Base-by-base conservation (phyloP, 129 eudicot genomes). In the Flaveria trinervia region DNA sequence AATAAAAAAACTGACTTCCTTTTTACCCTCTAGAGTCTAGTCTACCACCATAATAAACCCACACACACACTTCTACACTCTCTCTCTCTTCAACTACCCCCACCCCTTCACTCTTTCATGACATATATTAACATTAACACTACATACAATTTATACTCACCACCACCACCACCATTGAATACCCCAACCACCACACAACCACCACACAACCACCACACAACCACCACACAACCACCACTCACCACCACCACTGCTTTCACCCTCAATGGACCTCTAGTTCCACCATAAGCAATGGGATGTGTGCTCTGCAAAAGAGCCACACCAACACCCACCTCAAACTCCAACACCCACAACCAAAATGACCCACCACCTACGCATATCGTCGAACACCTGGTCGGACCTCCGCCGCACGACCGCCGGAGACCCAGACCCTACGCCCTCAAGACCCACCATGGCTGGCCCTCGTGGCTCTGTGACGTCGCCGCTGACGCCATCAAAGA, bases 381-480 rank as follows among this genome's bases (percentile, higher is more conserved):
- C 71, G 82, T 55, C 74, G 71, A 77, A 61, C 73, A 49, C 46
- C 49, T 41, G 18, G 68, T 62, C 26, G 78, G 78, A 43, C 33
- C 48, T 44, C 81, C 81, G 75, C 72, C 44, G 45, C 33, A 80
- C 73, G 84, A 84, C 8, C 81, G 59, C 11, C 75, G 66, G 4
- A 44, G 74, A 20, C 73, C 55, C 68, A 46, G 39, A 61, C 86
- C 83, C 68, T 87, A 71, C 43, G 28, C 73, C 8, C 46, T 87
- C 59, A 83, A 75, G 7, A 85, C 80, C 8, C 7, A 26, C 22
- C 88, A 83, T 46, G 93, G 85, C 7, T 89, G 97, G 96, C 96
- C 96, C 50, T 13, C 88, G 44, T 89, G 97, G 96, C 80, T 92
- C n/a, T 66, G 51, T 46, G 88, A 81, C 13, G 85, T 79, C n/a